Evolutionary conservation across 2,329 filamentous ascomycete species (phyloP).

Genomic region (Aspergillus sp.): DNA sequence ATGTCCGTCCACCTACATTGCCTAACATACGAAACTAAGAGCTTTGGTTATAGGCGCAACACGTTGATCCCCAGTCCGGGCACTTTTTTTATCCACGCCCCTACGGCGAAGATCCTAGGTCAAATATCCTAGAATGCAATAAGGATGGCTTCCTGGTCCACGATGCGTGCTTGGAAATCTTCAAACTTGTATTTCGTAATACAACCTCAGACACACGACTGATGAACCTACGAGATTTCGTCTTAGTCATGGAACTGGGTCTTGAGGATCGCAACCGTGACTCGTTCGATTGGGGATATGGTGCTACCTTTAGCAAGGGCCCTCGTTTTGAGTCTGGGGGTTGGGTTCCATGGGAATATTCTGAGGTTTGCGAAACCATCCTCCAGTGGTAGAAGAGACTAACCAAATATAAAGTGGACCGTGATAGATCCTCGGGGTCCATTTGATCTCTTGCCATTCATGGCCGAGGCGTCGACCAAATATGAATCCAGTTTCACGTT

Average conservation of each 20-base stretch:
- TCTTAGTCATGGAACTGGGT: background rate
- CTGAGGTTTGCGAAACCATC: background rate
- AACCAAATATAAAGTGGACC: constrained; percentile 8
- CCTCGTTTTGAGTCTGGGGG: background rate
- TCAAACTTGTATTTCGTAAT: no score
- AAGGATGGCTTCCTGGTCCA: no score
- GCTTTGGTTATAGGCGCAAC: background rate
- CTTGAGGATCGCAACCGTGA: constrained; percentile 7
- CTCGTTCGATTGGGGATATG: constrained; percentile 7
- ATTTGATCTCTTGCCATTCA: constrained; percentile 5
- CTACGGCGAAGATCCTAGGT: no score
- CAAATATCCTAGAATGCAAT: no score
- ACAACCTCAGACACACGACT: no score
- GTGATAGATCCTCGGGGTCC: constrained; percentile 8
- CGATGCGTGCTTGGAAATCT: no score
- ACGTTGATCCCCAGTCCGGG: background rate
- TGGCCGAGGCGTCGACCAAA: constrained; percentile 2
- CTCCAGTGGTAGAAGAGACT: background rate
- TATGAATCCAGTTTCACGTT: constrained; percentile 3
- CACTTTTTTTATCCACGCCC: no score
- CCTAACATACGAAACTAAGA: background rate
- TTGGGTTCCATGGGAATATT: background rate
- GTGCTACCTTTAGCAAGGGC: constrained; percentile 2
- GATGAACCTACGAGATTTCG: no score
- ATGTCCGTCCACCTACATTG: background rate